Conservation (phyloP, 768 basidiomycete species). For the Lactarius deliciosus region DNA sequence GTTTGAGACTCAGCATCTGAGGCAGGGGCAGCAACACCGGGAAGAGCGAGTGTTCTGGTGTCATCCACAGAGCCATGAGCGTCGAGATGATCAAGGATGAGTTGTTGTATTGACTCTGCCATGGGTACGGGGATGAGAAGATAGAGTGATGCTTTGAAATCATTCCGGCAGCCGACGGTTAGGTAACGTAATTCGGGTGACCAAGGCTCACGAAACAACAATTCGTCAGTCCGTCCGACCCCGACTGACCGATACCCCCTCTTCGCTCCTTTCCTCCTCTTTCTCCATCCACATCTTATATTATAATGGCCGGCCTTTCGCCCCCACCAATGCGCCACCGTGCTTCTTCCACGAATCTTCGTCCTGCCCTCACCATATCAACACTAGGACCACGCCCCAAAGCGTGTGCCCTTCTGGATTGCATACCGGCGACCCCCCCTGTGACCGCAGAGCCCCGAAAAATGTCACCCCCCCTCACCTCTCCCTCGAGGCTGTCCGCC, state of each 20-base stretch:
- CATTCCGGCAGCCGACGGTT: neutral
- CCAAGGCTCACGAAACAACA: neutral
- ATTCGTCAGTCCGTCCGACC: neutral
- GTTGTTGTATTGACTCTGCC: constrained; percentile 79
- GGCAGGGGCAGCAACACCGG: constrained; percentile 58
- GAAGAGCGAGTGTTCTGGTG: constrained; percentile 65
- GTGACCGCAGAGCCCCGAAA: constrained; percentile 26
- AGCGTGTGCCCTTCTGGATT: constrained; percentile 34
- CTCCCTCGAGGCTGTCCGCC: constrained; percentile 27
- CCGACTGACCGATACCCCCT: neutral
- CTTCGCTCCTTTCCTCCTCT: neutral
- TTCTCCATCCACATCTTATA: constrained; percentile 3
- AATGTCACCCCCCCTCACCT: constrained; percentile 22
- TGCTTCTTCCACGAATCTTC: constrained; percentile 59
- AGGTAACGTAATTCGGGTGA: neutral
- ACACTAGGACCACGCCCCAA: constrained; percentile 49
- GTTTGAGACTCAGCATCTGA: constrained; percentile 76
- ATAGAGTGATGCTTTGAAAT: neutral
- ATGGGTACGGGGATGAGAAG: constrained; percentile 39
- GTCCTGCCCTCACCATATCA: constrained; percentile 50
- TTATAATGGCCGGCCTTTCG: constrained; percentile 35
- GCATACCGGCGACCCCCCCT: constrained; percentile 33
- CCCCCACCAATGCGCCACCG: constrained; percentile 51
- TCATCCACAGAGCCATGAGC: constrained; percentile 56
- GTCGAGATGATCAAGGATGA: constrained; percentile 73